Percentiles rank a stretch among this genome's conserved stretches.
These are phyloP conservation scores for Teunomyces pallodes DNA, from an alignment of 805 yeast species.

Conservation along the genomic window DNA sequence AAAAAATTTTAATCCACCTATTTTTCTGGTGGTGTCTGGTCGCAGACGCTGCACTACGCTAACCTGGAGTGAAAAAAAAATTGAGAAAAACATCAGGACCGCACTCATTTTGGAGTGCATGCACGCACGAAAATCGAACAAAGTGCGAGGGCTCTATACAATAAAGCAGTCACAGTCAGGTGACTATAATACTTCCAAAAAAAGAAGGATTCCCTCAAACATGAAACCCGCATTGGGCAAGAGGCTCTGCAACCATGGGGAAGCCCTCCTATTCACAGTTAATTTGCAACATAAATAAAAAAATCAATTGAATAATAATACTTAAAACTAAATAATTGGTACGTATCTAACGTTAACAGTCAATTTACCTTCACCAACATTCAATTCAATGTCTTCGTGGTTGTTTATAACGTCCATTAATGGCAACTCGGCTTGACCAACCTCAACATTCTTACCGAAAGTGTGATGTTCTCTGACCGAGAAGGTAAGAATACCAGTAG, in stretches of 20 bases:
- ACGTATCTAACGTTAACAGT: slow-evolving; percentile 35
- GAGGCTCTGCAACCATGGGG: neutral
- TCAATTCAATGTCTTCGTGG: slow-evolving; percentile 36
- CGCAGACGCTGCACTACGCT: neutral
- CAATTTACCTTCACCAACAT: slow-evolving; percentile 41
- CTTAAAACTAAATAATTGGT: neutral
- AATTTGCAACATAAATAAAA: neutral
- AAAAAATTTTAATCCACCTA: slow-evolving; percentile 11
- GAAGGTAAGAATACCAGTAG: slow-evolving; percentile 59
- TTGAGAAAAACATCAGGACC: slow-evolving; percentile 1
- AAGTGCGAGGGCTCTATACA: neutral
- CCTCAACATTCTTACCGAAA: slow-evolving; percentile 64
- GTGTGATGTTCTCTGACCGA: slow-evolving; percentile 65
- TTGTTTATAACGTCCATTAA: slow-evolving; percentile 50
- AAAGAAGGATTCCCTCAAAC: neutral
- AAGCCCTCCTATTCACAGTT: neutral
- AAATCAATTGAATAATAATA: neutral
- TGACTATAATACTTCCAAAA: neutral
- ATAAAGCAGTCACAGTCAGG: slow-evolving; percentile 8
- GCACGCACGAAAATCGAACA: neutral
- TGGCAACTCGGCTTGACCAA: slow-evolving; percentile 57
- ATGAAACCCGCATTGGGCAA: neutral
- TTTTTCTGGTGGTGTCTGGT: slow-evolving; percentile 10
- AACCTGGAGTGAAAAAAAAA: slow-evolving; percentile 2
- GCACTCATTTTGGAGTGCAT: neutral